Conservation (phyloP, 2,329 filamentous ascomycete genomes). For the Pestalotiopsis sp. region DNA sequence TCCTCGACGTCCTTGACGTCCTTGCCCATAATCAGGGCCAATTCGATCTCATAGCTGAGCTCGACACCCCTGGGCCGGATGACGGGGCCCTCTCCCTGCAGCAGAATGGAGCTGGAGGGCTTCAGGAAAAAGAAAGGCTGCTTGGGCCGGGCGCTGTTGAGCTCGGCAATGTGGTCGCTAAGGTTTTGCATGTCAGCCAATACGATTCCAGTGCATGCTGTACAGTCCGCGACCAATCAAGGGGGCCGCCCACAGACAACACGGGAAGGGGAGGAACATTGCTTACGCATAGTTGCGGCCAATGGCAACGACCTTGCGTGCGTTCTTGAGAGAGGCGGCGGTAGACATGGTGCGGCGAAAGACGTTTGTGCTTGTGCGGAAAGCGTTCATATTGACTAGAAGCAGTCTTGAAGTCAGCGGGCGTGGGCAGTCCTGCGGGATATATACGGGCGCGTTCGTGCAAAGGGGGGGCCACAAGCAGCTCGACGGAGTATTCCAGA, state of each 20-base stretch:
- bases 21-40: constrained; percentile 88
- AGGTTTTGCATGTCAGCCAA: constrained; percentile 17
- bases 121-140: constrained; percentile 99
- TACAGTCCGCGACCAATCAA: not conserved
- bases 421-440: constrained; percentile 7
- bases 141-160: constrained; percentile 84
- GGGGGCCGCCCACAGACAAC: not conserved
- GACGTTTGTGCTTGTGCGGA: constrained; percentile 17
- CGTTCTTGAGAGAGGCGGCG: constrained; percentile 53
- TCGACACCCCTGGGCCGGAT: constrained; percentile 81
- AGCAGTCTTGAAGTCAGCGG: not conserved
- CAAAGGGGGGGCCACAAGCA: not conserved
- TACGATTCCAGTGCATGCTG: constrained; percentile 17
- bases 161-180: constrained; percentile 90
- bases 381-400: constrained; percentile 27
- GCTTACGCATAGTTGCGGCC: constrained; percentile 92
- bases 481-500: not conserved
- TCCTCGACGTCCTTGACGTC: constrained; percentile 74
- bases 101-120: constrained; percentile 82
- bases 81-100: constrained; percentile 77
- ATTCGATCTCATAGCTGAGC: constrained; percentile 93
- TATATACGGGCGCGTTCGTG: constrained; percentile 1
- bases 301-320: constrained; percentile 86
- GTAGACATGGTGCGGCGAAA: constrained; percentile 40
- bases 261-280: not conserved